These are phyloP conservation scores for Aspergillus ellipticus DNA, from an alignment of 495 filamentous ascomycete species.

Conservation along the genomic window DNA sequence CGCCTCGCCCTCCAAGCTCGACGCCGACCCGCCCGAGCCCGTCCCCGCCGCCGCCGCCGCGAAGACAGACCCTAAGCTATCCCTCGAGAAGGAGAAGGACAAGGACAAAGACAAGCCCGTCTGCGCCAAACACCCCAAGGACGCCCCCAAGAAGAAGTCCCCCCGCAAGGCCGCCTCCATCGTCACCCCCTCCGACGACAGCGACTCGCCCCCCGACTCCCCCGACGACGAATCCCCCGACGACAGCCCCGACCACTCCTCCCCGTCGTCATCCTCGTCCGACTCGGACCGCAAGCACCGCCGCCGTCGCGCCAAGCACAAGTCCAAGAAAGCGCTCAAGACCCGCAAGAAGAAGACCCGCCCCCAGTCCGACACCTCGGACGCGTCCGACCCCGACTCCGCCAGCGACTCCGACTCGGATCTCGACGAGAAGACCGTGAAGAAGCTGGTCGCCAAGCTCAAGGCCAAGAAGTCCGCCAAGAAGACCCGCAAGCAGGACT, in stretches of 20 bases:
- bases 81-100: constrained; percentile 20
- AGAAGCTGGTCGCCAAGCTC: constrained; percentile 47
- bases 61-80: constrained; percentile 25
- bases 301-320: constrained; percentile 41
- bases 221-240: constrained; percentile 27
- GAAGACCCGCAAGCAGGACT: constrained; percentile 25
- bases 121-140: constrained; percentile 40
- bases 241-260: too few relatives aligned
- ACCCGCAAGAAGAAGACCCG: constrained; percentile 41
- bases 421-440: constrained; percentile 39
- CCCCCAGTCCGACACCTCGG: constrained; percentile 25
- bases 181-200: constrained; percentile 21
- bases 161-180: constrained; percentile 28
- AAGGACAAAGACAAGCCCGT: constrained; percentile 23
- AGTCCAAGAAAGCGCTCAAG: constrained; percentile 42
- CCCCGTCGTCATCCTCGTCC: constrained; percentile 24
- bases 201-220: constrained; percentile 21
- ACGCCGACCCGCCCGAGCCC: constrained; percentile 21
- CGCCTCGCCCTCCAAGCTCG: constrained; percentile 29
- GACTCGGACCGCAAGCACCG: constrained; percentile 29
- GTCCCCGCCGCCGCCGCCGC: constrained; percentile 20
- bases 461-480: constrained; percentile 45
- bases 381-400: constrained; percentile 25
- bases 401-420: neutral
- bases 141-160: constrained; percentile 30